Conservation (phyloP, 768 basidiomycete species). For the Macrolepiota albuminosa region DNA sequence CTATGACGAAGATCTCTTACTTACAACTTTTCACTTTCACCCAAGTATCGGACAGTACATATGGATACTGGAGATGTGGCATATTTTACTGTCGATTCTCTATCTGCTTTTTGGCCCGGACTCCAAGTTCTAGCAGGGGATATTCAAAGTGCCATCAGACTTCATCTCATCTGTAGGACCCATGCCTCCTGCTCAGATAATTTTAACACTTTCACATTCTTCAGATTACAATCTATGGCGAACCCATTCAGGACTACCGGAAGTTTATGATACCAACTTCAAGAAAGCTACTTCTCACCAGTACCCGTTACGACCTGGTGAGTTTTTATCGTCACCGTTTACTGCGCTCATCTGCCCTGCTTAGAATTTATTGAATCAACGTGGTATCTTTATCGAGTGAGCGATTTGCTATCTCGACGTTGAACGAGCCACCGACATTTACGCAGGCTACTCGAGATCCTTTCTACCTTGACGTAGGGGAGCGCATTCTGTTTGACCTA, state of each 20-base stretch:
- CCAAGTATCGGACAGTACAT: slow-evolving; percentile 84
- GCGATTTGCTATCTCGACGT: slow-evolving; percentile 16
- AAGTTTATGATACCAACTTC: slow-evolving; percentile 83
- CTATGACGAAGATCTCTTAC: neutral
- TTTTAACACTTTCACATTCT: neutral
- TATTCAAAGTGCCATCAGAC: slow-evolving; percentile 83
- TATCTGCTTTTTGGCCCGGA: slow-evolving; percentile 98
- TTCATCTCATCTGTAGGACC: slow-evolving; percentile 79
- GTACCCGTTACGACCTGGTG: slow-evolving; percentile 77
- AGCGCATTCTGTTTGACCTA: slow-evolving; percentile 77
- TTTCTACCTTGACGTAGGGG: slow-evolving; percentile 89
- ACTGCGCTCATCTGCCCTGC: neutral
- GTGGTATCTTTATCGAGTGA: slow-evolving; percentile 88
- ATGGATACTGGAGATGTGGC: slow-evolving; percentile 72
- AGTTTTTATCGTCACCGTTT: slow-evolving; percentile 5
- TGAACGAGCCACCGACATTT: neutral
- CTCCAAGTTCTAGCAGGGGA: slow-evolving; percentile 86
- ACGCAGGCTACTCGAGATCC: slow-evolving; percentile 86
- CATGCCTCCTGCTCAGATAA: neutral
- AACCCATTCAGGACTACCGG: slow-evolving; percentile 82
- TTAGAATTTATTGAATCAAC: slow-evolving; percentile 93
- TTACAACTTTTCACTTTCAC: neutral
- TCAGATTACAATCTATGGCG: slow-evolving; percentile 93
- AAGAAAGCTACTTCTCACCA: slow-evolving; percentile 69
- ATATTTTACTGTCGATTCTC: slow-evolving; percentile 83